Base-by-base conservation (phyloP, 2,329 filamentous ascomycete genomes). In the Fusarium sororula region DNA sequence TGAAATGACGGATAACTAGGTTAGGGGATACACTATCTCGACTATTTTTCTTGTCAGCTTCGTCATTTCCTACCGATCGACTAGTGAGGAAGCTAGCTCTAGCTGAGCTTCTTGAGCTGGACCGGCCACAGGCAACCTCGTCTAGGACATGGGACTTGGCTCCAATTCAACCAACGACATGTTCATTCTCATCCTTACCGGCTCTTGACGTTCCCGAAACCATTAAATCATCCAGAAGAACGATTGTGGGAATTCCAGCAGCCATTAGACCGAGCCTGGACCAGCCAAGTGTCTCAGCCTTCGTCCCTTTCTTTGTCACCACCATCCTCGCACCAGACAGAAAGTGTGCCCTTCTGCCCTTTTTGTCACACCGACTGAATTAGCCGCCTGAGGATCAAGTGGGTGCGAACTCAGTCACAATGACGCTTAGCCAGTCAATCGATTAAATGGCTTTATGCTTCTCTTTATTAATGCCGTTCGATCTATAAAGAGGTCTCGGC, bases 351-450 rank as follows among this genome's bases (percentile, higher is more conserved):
- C 20, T 70, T 39, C 37, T 47, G 41, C 20, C 42, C 30, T 30
- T 26, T 38, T 30, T 58, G 51, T 61, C 69, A 73, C 59, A 65
- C 55, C 69, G 60, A 66, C 51, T n/a, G 41, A 26, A 47, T 48
- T 32, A 58, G 59, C 22, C 18, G 38, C 39, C 32, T 45, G 13
- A 22, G 38, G 54, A 32, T 45, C 32, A 44, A 54, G 55, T 56
- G 67, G 47, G 17, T 41, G 41, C 37, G n/a, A 35, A 55, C 42
- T 55, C 26, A 38, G 32, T 65, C 50, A 57, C 45, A 14, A 58
- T 67, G 51, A 66, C 51, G 62, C 57, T 59, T 22, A n/a, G 22
- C n/a, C 20, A 24, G 38, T n/a, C 32, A 48, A 45, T 38, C 32
- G 20, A 56, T 30, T 28, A 53, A 56, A 30, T 30, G 51, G 32